These are phyloP conservation scores for Podospora australis DNA, from an alignment of 495 filamentous ascomycete genomes.

Conservation along the genomic window DNA sequence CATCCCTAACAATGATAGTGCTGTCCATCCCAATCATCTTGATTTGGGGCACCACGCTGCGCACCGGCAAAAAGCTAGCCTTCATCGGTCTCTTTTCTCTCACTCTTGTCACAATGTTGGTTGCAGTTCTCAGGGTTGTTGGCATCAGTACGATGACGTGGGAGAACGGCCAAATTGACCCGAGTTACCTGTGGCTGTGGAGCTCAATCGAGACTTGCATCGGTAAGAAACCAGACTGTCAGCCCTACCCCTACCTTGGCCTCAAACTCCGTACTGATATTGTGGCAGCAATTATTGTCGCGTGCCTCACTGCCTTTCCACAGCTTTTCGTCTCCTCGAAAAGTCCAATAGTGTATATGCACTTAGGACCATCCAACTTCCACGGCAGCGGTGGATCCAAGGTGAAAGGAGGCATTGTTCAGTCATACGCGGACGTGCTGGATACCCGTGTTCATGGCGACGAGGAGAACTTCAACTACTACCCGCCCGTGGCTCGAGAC, in stretches of 20 bases:
- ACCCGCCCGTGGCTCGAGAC: neutral
- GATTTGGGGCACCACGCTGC: neutral
- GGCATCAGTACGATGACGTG: neutral
- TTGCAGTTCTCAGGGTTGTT: neutral
- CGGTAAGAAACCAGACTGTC: neutral
- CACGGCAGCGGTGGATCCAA: neutral
- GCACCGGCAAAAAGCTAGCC: neutral
- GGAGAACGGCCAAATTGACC: neutral
- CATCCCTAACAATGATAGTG: neutral
- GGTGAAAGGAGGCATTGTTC: neutral
- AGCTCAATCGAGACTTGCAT: constrained; percentile 1
- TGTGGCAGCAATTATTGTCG: neutral
- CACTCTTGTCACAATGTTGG: neutral
- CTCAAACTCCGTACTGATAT: neutral
- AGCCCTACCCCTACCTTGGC: neutral
- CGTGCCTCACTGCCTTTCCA: neutral
- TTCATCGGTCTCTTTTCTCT: neutral
- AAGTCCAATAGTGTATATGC: neutral
- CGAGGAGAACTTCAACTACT: neutral
- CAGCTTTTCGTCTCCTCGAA: constrained; percentile 1
- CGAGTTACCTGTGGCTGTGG: neutral
- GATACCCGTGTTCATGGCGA: neutral
- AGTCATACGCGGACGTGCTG: neutral
- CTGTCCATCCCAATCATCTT: neutral
- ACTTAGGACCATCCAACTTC: neutral